These are phyloP conservation scores for Solanum chacoense DNA, from an alignment of 305 asterid genomes.

Conservation along the genomic window DNA sequence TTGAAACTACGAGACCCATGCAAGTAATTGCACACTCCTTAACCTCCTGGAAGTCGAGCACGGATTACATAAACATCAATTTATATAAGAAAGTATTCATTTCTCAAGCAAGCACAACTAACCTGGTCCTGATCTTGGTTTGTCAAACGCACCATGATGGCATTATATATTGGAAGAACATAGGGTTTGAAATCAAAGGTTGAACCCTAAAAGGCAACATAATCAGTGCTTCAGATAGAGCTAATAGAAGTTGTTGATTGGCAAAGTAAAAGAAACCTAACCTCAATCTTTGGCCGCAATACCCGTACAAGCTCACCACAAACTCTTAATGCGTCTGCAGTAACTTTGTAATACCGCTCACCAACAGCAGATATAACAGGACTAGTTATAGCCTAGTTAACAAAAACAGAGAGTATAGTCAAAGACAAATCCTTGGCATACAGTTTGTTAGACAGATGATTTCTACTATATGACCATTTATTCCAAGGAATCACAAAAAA, in stretches of 20 bases:
- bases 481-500: not conserved
- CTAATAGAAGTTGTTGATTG: not conserved
- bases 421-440: not conserved
- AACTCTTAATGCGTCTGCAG: constrained; percentile 95
- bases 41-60: constrained; percentile 65
- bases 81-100: not conserved
- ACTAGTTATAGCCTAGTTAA: constrained; percentile 68
- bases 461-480: not conserved
- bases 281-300: constrained; percentile 84
- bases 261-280: constrained; percentile 14
- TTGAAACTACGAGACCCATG: constrained; percentile 96
- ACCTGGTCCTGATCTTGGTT: constrained; percentile 99
- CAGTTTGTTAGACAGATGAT: not conserved
- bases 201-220: constrained; percentile 37
- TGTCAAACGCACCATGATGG: constrained; percentile 93
- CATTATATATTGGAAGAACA: constrained; percentile 80
- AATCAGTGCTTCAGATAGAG: constrained; percentile 12
- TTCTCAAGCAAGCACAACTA: constrained; percentile 10
- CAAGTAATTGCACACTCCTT: constrained; percentile 99
- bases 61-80: constrained; percentile 12
- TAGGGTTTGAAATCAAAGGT: constrained; percentile 85
- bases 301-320: constrained; percentile 98
- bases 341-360: constrained; percentile 93
- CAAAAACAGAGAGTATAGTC: not conserved
- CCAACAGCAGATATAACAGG: constrained; percentile 94